Percentiles rank a stretch among this genome's conserved stretches.
Evolutionary conservation across 805 yeast species (phyloP).

Genomic region (Candida ovalis): DNA sequence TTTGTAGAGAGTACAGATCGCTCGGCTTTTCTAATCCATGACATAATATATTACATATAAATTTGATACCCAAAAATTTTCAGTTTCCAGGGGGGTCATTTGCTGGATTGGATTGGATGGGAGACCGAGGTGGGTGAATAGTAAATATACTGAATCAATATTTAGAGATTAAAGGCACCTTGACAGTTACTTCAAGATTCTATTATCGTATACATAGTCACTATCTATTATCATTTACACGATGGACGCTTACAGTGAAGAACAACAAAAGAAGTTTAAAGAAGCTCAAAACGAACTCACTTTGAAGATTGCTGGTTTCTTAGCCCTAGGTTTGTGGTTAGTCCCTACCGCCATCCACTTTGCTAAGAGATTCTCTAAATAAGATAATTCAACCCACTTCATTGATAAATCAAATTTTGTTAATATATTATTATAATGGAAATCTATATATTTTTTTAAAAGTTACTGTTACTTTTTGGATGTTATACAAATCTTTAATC

Average conservation of each 20-base stretch:
- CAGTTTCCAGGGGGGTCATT: neutral
- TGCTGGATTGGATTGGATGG: no score
- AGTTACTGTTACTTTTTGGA: no score
- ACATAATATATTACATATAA: neutral
- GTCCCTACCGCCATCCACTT: constrained; percentile 54
- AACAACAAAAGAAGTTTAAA: constrained; percentile 50
- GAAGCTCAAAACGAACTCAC: constrained; percentile 60
- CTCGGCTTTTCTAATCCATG: neutral
- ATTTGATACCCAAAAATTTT: neutral
- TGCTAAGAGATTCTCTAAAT: constrained; percentile 38
- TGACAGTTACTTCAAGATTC: no score
- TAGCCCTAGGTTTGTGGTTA: constrained; percentile 63
- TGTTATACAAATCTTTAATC: no score
- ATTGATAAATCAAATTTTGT: no score
- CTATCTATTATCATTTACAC: neutral
- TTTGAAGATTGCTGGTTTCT: constrained; percentile 52
- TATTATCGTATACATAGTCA: neutral
- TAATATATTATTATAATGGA: no score
- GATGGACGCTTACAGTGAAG: constrained; percentile 31
- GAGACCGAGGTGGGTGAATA: no score
- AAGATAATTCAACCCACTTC: constrained; percentile 1
- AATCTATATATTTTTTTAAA: no score
- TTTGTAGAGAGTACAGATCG: no score
- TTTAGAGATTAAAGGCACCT: no score
- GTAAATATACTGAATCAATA: no score